Conservation (phyloP, 345 rosid genomes). For the Crucihimalaya himalaica region DNA sequence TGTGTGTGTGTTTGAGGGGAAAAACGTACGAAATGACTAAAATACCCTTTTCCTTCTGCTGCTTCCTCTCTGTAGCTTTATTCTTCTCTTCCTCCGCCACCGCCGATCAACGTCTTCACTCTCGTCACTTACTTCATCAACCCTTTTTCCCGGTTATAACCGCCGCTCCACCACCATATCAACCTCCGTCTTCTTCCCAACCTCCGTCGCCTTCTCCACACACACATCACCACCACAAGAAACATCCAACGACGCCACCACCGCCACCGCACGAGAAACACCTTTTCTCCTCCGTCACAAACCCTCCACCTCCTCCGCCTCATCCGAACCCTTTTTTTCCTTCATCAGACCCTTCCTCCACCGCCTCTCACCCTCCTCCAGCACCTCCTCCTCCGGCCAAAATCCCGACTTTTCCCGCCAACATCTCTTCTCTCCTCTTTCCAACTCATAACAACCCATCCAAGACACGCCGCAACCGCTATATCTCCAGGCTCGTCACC, state of each 20-base stretch:
- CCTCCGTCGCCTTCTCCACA: conserved; percentile 47
- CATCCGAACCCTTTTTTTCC: conserved; percentile 54
- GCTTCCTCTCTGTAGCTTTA: background rate
- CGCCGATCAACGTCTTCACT: conserved; percentile 32
- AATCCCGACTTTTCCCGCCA: conserved; percentile 82
- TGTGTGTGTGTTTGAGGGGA: background rate
- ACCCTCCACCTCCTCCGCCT: conserved; percentile 39
- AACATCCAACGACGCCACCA: conserved; percentile 27
- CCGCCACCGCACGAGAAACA: conserved; percentile 54
- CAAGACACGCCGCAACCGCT: conserved; percentile 35
- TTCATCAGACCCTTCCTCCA: conserved; percentile 33
- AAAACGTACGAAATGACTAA: background rate
- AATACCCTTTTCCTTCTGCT: conserved; percentile 12
- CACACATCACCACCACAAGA: conserved; percentile 39
- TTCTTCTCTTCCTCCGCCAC: conserved; percentile 30
- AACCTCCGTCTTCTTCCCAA: conserved; percentile 37
- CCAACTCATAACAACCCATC: conserved; percentile 48
- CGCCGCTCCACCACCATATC: conserved; percentile 46
- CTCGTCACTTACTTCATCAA: conserved; percentile 70
- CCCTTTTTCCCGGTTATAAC: conserved; percentile 56
- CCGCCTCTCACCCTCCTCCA: conserved; percentile 37
- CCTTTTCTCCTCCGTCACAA: conserved; percentile 43
- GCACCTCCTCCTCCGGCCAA: conserved; percentile 50
- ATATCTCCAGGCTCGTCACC: conserved; percentile 44
- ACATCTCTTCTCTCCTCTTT: conserved; percentile 75